A percentile compares a stretch with the other conserved stretches of the same genome.
Conservation (phyloP, 345 rosid species). For the Citrus unshiu region DNA sequence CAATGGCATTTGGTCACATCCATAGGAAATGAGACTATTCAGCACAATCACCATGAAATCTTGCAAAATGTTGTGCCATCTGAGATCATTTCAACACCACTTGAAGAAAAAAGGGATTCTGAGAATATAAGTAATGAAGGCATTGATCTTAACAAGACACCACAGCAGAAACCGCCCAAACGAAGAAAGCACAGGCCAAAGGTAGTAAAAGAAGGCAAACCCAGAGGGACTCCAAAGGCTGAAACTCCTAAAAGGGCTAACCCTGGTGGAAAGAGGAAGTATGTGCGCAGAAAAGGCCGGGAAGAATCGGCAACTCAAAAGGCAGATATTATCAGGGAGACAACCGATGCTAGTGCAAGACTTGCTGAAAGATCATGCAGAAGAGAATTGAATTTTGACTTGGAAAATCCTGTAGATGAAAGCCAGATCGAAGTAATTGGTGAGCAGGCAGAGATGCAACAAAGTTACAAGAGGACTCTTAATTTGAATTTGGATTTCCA, state of each 20-base stretch:
- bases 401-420: slow-evolving; percentile 34
- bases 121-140: slow-evolving; percentile 25
- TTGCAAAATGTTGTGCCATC: slow-evolving; percentile 39
- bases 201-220: slow-evolving; percentile 61
- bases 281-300: slow-evolving; percentile 33
- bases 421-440: slow-evolving; percentile 3
- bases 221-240: slow-evolving; percentile 42
- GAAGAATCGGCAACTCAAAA: slow-evolving; percentile 39
- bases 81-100: slow-evolving; percentile 26
- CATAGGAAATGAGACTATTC: slow-evolving; percentile 23
- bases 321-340: slow-evolving; percentile 16
- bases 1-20: slow-evolving; percentile 19
- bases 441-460: slow-evolving; percentile 27
- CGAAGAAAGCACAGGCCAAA: slow-evolving; percentile 83
- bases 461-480: slow-evolving; percentile 3
- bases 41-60: slow-evolving; percentile 24
- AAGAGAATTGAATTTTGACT: slow-evolving; percentile 54
- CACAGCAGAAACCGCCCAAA: slow-evolving; percentile 59
- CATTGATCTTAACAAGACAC: slow-evolving; percentile 70
- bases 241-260: slow-evolving; percentile 28
- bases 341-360: slow-evolving; percentile 16
- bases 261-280: slow-evolving; percentile 30
- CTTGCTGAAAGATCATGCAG: slow-evolving; percentile 40
- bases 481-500: slow-evolving; percentile 21
- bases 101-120: slow-evolving; percentile 30